Conservation (phyloP, 2,329 filamentous ascomycete species). For the Paraphoma chrysanthemicola region DNA sequence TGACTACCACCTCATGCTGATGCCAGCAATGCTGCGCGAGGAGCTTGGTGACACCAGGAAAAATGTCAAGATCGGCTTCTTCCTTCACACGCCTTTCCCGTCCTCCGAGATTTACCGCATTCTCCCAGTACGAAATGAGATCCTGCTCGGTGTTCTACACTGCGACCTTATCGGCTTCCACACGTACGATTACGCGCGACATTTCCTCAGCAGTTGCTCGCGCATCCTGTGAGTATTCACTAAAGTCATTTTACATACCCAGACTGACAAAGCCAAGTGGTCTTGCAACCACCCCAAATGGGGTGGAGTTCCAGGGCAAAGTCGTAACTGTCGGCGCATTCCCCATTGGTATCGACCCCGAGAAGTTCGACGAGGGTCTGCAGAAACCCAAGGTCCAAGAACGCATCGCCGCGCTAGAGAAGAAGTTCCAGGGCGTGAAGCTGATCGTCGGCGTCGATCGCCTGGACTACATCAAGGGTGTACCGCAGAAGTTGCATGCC, state of each 20-base stretch:
- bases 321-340: slow-evolving; percentile 93
- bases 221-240: slow-evolving; percentile 73
- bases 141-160: slow-evolving; percentile 85
- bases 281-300: slow-evolving; percentile 85
- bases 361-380: slow-evolving; percentile 91
- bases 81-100: slow-evolving; percentile 95
- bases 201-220: slow-evolving; percentile 97
- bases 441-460: slow-evolving; percentile 96
- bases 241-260: background rate
- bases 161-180: slow-evolving; percentile 98
- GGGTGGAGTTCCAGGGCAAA: slow-evolving; percentile 87
- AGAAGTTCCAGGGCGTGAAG: slow-evolving; percentile 95
- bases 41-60: slow-evolving; percentile 81
- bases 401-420: slow-evolving; percentile 81
- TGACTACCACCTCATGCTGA: slow-evolving; percentile 97
- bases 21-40: slow-evolving; percentile 93
- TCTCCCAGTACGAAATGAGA: slow-evolving; percentile 86
- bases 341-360: slow-evolving; percentile 96
- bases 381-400: slow-evolving; percentile 86
- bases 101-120: slow-evolving; percentile 97
- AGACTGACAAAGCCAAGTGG: slow-evolving; percentile 52
- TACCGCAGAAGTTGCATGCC: slow-evolving; percentile 95
- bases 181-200: slow-evolving; percentile 97
- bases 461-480: slow-evolving; percentile 98
- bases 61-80: slow-evolving; percentile 98